These are phyloP conservation scores for Capsaspora owczarzaki DNA, from an alignment of 78 protist species.

Conservation along the genomic window DNA sequence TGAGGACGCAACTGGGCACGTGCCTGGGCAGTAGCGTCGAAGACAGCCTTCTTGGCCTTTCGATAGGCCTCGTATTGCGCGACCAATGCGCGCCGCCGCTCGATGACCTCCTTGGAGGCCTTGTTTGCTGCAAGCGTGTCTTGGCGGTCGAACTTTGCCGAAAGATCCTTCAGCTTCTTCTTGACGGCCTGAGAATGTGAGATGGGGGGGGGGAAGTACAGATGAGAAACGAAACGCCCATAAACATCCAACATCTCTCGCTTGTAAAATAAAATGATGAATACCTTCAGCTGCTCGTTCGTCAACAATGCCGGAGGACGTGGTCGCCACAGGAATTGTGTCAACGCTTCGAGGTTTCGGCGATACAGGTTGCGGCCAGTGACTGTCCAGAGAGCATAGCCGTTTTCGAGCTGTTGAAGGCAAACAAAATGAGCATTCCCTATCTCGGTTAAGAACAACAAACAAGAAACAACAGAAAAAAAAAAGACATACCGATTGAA, in stretches of 20 bases:
- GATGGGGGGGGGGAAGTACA: neutral
- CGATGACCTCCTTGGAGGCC: conserved; percentile 10
- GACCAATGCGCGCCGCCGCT: neutral
- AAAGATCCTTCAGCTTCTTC: conserved; percentile 8
- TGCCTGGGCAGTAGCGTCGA: neutral
- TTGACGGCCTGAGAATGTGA: neutral
- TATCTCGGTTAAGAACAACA: neutral
- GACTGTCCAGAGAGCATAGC: conserved; percentile 74
- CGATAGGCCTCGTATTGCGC: neutral
- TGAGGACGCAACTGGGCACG: neutral
- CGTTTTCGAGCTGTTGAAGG: conserved; percentile 63
- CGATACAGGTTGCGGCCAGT: conserved; percentile 42
- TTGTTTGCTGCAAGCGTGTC: neutral
- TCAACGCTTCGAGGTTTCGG: conserved; percentile 59
- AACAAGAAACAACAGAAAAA: neutral
- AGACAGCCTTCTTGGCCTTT: neutral
- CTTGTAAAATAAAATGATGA: too few relatives aligned
- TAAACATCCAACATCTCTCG: neutral
- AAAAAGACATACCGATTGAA: neutral
- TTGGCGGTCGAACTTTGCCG: conserved; percentile 20
- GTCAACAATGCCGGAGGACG: conserved; percentile 70
- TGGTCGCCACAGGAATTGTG: conserved; percentile 84
- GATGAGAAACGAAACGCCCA: neutral
- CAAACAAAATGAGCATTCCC: neutral
- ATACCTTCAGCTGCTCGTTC: conserved; percentile 17